These are phyloP conservation scores for Prunus yedoensis DNA, from an alignment of 331 rosid species.

Conservation along the genomic window DNA sequence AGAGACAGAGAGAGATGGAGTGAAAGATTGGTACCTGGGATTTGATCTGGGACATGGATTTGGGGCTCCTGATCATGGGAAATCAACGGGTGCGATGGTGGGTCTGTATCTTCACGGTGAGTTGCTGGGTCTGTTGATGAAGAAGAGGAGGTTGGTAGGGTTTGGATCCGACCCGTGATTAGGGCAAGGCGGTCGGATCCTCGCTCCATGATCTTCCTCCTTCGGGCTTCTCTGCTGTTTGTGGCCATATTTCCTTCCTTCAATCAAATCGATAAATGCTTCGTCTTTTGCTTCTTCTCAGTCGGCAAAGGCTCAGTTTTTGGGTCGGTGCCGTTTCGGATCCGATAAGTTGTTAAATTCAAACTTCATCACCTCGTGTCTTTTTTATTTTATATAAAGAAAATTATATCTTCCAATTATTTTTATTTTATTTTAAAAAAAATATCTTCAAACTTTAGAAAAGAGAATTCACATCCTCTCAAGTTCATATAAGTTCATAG, in stretches of 20 bases:
- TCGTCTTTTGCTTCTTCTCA: neutral
- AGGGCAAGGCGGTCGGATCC: slow-evolving; percentile 81
- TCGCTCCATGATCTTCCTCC: slow-evolving; percentile 63
- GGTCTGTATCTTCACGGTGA: slow-evolving; percentile 8
- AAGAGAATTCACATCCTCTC: no score
- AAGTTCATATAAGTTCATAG: no score
- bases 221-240: slow-evolving; percentile 55
- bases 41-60: slow-evolving; percentile 18
- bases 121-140: slow-evolving; percentile 15
- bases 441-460: neutral
- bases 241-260: slow-evolving; percentile 46
- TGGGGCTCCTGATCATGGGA: slow-evolving; percentile 26
- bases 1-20: slow-evolving; percentile 4
- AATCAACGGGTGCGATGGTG: slow-evolving; percentile 27
- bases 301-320: neutral
- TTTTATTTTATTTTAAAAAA: neutral
- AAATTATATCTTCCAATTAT: neutral
- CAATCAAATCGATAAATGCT: neutral
- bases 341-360: neutral
- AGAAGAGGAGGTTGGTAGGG: slow-evolving; percentile 23
- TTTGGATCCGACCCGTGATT: slow-evolving; percentile 62
- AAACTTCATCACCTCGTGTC: neutral
- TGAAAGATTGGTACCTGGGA: slow-evolving; percentile 37
- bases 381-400: neutral
- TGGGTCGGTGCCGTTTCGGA: neutral